A percentile compares a stretch with the other conserved stretches of the same genome.
Evolutionary conservation across 2,329 filamentous ascomycete genomes (phyloP).

Genomic region (Aspergillus jensenii): DNA sequence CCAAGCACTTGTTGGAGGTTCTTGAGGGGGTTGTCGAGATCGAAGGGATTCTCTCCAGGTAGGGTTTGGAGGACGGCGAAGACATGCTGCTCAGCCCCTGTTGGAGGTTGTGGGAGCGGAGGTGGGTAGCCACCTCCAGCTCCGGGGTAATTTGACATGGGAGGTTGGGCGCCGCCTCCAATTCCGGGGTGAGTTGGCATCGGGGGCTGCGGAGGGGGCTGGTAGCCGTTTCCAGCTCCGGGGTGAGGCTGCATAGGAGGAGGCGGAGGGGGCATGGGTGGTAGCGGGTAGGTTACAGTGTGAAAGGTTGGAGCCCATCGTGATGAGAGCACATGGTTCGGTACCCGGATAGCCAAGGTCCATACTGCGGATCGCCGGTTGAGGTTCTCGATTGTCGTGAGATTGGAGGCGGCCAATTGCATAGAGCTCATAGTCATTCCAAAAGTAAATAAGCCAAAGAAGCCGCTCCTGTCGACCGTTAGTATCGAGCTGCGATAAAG

Average conservation of each 20-base stretch:
- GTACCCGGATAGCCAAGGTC: conserved; percentile 73
- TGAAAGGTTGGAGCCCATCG: conserved; percentile 35
- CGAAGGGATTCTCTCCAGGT: conserved; percentile 80
- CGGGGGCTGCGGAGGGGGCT: background rate
- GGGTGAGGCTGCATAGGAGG: conserved; percentile 2
- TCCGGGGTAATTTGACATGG: background rate
- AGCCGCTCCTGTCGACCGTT: conserved; percentile 46
- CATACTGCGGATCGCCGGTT: conserved; percentile 61
- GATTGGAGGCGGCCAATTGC: conserved; percentile 69
- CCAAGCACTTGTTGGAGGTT: conserved; percentile 87
- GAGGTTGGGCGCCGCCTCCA: conserved; percentile 15
- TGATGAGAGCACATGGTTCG: conserved; percentile 45
- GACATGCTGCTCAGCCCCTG: conserved; percentile 54
- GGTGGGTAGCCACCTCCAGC: conserved; percentile 10
- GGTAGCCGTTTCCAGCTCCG: conserved; percentile 18
- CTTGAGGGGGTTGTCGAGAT: conserved; percentile 62
- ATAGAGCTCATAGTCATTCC: conserved; percentile 74
- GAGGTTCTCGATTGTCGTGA: conserved; percentile 82
- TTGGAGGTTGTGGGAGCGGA: background rate
- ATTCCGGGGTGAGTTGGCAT: conserved; percentile 8
- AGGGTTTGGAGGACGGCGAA: conserved; percentile 78
- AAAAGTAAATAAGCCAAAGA: conserved; percentile 79
- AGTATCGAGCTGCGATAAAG: conserved; percentile 1
- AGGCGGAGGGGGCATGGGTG: conserved; percentile 19
- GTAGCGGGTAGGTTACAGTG: conserved; percentile 43